Base-by-base conservation (phyloP, 2,329 filamentous ascomycete species). In the Botrytis paeoniae region DNA sequence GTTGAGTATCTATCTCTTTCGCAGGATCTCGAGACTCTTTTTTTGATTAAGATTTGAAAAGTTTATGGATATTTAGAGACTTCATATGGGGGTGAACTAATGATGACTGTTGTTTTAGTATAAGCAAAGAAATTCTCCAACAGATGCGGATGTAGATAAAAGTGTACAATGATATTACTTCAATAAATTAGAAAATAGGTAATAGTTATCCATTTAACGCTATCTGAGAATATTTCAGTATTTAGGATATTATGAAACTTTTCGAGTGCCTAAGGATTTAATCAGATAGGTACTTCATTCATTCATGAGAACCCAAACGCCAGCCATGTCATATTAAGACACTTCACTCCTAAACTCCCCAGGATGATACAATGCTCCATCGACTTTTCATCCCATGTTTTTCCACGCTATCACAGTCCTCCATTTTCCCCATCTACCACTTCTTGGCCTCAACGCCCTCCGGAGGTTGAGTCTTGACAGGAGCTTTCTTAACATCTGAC, bases 391-490 rank as follows among this genome's bases (percentile, higher is more conserved):
- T 48, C 10, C 43, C 41, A 37, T 71, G 1, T 25, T 51, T 29
- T 20, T 39, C 1, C 60, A 18, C 12, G 25, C 3, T n/a, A 8
- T 14, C 6, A n/a, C 1, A 8, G 1, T 57, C 14, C 51, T 29
- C 51, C n/a, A 18, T 57, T 39, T 14, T 10, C 22, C 8, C 14
- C 3, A 20, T 71, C 37, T 70, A 69, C 71, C 71, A 96, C 80
- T 91, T 89, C 86, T 92, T 95, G 3, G 89, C 90, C 81, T 92
- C 90, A 78, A 93, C 90, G 0, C 93, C 93, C 64, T 94, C 91
- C 0, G 93, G 93, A 14, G 93, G 92, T 51, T 85, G 83, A 0
- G 90, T 92, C 80, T 93, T 89, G 39, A 98, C 92, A 37, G 84
- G 91, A 29, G 89, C 89, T 75, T 86, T 88, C 69, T 89, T 88